Percentiles rank a stretch among this genome's conserved stretches.
These are phyloP conservation scores for Rhodomyrtus tomentosa DNA, from an alignment of 345 rosid genomes.

Conservation along the genomic window DNA sequence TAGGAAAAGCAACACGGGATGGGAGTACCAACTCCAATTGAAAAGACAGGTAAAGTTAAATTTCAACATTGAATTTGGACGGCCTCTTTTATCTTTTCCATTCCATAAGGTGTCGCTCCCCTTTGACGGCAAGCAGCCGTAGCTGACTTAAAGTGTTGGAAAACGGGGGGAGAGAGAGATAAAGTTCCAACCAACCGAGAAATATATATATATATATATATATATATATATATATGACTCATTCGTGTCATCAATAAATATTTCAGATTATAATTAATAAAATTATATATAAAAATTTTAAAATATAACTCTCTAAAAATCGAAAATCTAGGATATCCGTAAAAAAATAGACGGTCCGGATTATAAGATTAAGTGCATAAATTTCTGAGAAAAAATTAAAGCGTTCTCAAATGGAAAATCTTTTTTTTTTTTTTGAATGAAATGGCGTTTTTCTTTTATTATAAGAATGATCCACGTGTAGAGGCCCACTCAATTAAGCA, in stretches of 20 bases:
- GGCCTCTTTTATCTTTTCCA: background rate
- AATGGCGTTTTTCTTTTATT: background rate
- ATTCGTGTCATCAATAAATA: no score
- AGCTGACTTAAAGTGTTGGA: background rate
- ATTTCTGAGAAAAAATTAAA: no score
- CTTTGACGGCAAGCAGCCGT: background rate
- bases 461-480: background rate
- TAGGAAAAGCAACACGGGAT: accelerated
- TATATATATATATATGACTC: no score
- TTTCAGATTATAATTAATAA: no score
- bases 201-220: no score
- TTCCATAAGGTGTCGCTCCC: background rate
- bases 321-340: no score
- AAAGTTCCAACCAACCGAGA: background rate
- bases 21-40: background rate
- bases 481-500: background rate
- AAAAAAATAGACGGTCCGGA: no score
- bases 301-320: no score
- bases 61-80: background rate
- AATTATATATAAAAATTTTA: no score
- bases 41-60: background rate
- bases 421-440: background rate
- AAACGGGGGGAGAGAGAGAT: background rate
- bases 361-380: no score
- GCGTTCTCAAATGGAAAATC: no score